phyloP scores from a whole-genome alignment of 208 protist species.

The Leishmania major region DNA sequence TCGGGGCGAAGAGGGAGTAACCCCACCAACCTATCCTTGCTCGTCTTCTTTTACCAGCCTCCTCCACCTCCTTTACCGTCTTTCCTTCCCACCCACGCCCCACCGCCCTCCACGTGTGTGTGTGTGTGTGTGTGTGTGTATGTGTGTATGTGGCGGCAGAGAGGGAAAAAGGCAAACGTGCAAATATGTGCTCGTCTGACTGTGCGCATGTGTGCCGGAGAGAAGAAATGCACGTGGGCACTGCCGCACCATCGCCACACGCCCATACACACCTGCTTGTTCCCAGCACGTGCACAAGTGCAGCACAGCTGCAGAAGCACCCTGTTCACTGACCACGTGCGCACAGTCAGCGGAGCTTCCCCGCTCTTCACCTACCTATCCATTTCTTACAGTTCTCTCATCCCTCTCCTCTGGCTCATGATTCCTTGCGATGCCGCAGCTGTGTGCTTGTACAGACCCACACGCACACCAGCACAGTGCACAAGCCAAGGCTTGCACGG shows the following conservation, averaged over 20 bases:
- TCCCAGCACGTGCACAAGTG: neutral
- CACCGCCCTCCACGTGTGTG: neutral
- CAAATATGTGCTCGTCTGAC: neutral
- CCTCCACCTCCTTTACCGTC: neutral
- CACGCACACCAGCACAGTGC: neutral
- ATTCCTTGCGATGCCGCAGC: neutral
- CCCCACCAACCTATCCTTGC: neutral
- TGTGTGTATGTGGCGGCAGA: neutral
- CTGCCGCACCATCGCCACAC: neutral
- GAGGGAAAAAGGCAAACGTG: neutral
- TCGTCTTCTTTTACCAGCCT: neutral
- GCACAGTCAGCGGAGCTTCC: neutral
- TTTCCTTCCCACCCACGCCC: neutral
- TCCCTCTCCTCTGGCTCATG: neutral
- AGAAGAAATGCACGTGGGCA: neutral
- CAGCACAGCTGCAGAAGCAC: neutral
- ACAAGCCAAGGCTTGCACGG: neutral
- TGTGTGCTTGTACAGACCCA: neutral
- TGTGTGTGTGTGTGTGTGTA: too few species aligned
- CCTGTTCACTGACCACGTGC: neutral
- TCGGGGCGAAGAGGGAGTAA: neutral
- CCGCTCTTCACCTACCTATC: neutral
- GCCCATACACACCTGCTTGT: neutral
- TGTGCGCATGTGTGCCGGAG: neutral
- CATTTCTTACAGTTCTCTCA: neutral